These are phyloP conservation scores for Aspergillus wentii DNA, from an alignment of 495 filamentous ascomycete species.

Conservation along the genomic window DNA sequence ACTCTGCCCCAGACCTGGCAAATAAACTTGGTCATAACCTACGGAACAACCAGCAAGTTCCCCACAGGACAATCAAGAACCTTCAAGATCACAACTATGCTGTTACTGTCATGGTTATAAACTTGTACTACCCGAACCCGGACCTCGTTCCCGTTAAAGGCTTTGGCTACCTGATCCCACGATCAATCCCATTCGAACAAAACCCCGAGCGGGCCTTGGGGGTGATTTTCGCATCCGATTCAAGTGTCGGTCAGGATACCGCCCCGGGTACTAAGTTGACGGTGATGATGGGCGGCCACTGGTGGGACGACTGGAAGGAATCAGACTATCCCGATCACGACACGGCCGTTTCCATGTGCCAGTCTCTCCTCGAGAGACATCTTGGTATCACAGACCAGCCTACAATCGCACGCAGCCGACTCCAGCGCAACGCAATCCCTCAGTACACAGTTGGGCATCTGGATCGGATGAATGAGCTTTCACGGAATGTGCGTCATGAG, in stretches of 20 bases:
- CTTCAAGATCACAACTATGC: slow-evolving; percentile 52
- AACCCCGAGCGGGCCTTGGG: slow-evolving; percentile 86
- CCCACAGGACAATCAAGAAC: slow-evolving; percentile 16
- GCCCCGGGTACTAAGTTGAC: slow-evolving; percentile 78
- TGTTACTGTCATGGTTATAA: slow-evolving; percentile 85
- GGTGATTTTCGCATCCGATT: slow-evolving; percentile 84
- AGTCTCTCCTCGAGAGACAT: slow-evolving; percentile 63
- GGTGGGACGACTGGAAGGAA: slow-evolving; percentile 65
- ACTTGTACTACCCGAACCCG: slow-evolving; percentile 72
- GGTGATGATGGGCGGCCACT: slow-evolving; percentile 93
- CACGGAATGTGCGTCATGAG: slow-evolving; percentile 44
- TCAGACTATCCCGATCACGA: slow-evolving; percentile 52
- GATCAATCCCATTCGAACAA: slow-evolving; percentile 57
- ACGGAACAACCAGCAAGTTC: slow-evolving; percentile 6
- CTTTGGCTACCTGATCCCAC: slow-evolving; percentile 88
- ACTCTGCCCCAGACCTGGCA: slow-evolving; percentile 42
- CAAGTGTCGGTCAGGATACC: slow-evolving; percentile 49
- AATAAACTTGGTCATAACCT: slow-evolving; percentile 11
- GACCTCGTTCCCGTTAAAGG: slow-evolving; percentile 60
- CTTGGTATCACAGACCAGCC: slow-evolving; percentile 60
- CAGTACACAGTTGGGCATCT: slow-evolving; percentile 82
- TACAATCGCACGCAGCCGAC: slow-evolving; percentile 46
- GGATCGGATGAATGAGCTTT: slow-evolving; percentile 52
- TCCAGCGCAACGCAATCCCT: slow-evolving; percentile 80
- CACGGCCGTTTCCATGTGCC: slow-evolving; percentile 63